Percentiles rank a stretch among this genome's conserved stretches.
Conservation (phyloP, 1,284 basidiomycete species). For the Leccinum angustisporum region DNA sequence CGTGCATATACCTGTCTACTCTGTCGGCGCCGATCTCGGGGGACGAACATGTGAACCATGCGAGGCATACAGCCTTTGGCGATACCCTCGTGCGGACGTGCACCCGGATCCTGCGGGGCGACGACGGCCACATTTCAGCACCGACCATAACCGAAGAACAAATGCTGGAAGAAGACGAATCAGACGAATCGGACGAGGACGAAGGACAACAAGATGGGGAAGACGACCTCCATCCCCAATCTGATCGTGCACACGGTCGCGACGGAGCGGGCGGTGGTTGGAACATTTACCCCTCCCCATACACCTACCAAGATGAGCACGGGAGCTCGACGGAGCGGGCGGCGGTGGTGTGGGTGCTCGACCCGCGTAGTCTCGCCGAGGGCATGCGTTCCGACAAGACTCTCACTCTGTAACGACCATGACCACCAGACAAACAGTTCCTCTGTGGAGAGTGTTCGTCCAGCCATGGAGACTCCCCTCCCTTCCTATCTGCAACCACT, state of each 20-base stretch:
- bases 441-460: no score
- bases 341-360: conserved; percentile 70
- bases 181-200: not conserved
- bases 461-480: conserved; percentile 18
- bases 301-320: no score
- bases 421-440: no score
- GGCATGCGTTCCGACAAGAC: conserved; percentile 48
- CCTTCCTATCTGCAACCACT: no score
- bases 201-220: not conserved
- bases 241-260: conserved; percentile 8
- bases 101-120: conserved; percentile 47
- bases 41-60: not conserved
- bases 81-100: conserved; percentile 40
- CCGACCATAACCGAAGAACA: not conserved
- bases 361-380: conserved; percentile 50
- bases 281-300: no score
- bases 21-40: conserved; percentile 10
- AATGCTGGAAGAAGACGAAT: no score
- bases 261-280: no score
- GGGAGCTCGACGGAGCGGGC: conserved; percentile 33
- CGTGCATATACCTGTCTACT: conserved; percentile 40
- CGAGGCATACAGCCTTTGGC: conserved; percentile 38
- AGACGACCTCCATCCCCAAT: conserved; percentile 48
- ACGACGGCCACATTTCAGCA: conserved; percentile 25
- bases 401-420: not conserved